These are phyloP conservation scores for Tieghemostelium lacteum DNA, from an alignment of 78 protist species.

Conservation along the genomic window DNA sequence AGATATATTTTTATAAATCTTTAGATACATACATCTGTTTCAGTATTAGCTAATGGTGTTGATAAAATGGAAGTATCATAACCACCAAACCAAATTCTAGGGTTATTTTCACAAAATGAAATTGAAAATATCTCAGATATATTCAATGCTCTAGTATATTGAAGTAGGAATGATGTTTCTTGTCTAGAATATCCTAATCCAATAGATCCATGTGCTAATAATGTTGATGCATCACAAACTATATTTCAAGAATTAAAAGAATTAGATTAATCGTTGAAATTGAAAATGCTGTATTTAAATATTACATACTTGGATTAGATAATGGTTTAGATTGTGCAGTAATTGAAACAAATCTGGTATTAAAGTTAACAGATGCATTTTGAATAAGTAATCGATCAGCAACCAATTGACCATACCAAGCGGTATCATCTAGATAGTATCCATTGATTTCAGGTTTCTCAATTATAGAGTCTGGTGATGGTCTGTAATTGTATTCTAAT, in stretches of 20 bases:
- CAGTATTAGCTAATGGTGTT: not conserved
- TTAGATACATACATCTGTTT: not conserved
- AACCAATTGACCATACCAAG: conserved; percentile 19
- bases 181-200: conserved; percentile 44
- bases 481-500: conserved; percentile 1
- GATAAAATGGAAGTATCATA: conserved; percentile 33
- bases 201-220: conserved; percentile 40
- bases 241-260: not conserved
- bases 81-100: conserved; percentile 74
- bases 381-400: not conserved
- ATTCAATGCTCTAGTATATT: conserved; percentile 2
- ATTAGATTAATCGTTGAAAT: not conserved
- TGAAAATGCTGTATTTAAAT: not conserved
- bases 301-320: conserved; percentile 12
- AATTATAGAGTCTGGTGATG: conserved; percentile 20
- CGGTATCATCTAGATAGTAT: conserved; percentile 1
- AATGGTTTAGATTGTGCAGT: conserved; percentile 72
- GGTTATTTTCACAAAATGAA: conserved; percentile 20
- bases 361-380: not conserved
- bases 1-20: not conserved
- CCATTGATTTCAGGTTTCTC: conserved; percentile 8
- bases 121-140: conserved; percentile 24
- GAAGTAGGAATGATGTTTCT: conserved; percentile 11
- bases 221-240: conserved; percentile 50
- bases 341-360: conserved; percentile 18